These are phyloP conservation scores for Aegilops bicornis DNA, from an alignment of 176 grass and related monocot genomes.

Conservation along the genomic window DNA sequence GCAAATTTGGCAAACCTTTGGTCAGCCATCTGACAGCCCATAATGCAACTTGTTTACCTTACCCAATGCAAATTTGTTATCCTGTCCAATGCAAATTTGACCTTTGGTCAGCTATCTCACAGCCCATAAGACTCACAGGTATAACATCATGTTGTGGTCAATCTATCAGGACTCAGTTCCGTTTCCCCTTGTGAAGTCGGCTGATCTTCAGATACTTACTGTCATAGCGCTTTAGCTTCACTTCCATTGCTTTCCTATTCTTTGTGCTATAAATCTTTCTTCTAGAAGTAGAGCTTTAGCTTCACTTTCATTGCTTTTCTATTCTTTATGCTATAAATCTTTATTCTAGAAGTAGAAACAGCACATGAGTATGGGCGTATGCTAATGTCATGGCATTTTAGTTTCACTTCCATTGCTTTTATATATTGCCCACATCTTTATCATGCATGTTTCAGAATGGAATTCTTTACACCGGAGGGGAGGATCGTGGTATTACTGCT, in stretches of 20 bases:
- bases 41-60: not conserved
- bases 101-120: not conserved
- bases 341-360: not conserved
- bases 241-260: not conserved
- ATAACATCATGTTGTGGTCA: not conserved
- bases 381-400: not conserved
- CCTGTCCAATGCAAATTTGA: not conserved
- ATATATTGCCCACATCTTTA: not conserved
- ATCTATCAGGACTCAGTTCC: not conserved
- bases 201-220: not conserved
- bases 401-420: not conserved
- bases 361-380: not conserved
- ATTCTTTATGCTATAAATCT: not conserved
- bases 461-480: conserved; percentile 72
- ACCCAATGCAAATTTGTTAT: not conserved
- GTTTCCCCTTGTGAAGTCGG: not conserved
- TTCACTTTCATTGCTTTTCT: too few relatives aligned
- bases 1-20: not conserved
- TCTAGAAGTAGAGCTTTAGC: not conserved
- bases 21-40: not conserved
- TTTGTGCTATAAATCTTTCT: not conserved
- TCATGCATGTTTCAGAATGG: conserved; percentile 53
- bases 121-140: not conserved
- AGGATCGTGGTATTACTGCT: conserved; percentile 68
- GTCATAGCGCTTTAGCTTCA: not conserved